A percentile compares a stretch with the other conserved stretches of the same genome.
Conservation (phyloP, 495 filamentous ascomycete genomes). For the Hypoxylon intermedium region DNA sequence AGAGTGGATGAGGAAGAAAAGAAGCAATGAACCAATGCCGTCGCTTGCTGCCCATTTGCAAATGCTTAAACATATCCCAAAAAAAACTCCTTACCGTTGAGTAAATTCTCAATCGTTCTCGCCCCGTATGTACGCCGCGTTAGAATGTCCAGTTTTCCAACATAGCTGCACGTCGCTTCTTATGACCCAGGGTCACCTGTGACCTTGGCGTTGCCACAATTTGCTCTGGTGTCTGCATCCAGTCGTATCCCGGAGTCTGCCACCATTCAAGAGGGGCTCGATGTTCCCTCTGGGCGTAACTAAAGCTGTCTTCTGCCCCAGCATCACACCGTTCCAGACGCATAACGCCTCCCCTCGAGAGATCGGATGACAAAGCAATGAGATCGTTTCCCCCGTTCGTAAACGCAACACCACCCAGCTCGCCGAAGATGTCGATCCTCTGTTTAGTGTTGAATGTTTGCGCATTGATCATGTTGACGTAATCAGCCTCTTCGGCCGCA, state of each 20-base stretch:
- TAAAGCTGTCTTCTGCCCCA: conserved; percentile 52
- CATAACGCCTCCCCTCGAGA: conserved; percentile 78
- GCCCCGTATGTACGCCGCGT: conserved; percentile 25
- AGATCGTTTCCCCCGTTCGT: conserved; percentile 74
- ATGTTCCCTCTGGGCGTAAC: conserved; percentile 23
- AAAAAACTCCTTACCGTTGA: conserved; percentile 24
- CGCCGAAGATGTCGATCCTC: conserved; percentile 84
- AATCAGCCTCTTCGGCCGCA: conserved; percentile 84
- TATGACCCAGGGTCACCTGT: conserved; percentile 37
- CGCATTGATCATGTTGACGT: conserved; percentile 79
- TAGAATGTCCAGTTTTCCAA: conserved; percentile 46
- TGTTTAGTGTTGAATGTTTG: conserved; percentile 71
- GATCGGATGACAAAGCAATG: conserved; percentile 77
- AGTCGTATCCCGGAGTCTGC: conserved; percentile 42
- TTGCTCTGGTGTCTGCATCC: conserved; percentile 43
- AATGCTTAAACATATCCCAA: conserved; percentile 27
- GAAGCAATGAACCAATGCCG: conserved; percentile 35
- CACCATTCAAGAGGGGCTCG: conserved; percentile 13
- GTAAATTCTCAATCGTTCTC: conserved; percentile 11
- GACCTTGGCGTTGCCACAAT: conserved; percentile 33
- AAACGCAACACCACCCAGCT: conserved; percentile 79
- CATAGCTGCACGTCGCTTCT: conserved; percentile 43
- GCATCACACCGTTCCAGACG: conserved; percentile 68
- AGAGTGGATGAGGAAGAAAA: conserved; percentile 25
- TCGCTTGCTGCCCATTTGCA: conserved; percentile 37